A percentile compares a stretch with the other conserved stretches of the same genome.
Conservation (phyloP, 2,329 filamentous ascomycete genomes). For the Cladosporium sp. region DNA sequence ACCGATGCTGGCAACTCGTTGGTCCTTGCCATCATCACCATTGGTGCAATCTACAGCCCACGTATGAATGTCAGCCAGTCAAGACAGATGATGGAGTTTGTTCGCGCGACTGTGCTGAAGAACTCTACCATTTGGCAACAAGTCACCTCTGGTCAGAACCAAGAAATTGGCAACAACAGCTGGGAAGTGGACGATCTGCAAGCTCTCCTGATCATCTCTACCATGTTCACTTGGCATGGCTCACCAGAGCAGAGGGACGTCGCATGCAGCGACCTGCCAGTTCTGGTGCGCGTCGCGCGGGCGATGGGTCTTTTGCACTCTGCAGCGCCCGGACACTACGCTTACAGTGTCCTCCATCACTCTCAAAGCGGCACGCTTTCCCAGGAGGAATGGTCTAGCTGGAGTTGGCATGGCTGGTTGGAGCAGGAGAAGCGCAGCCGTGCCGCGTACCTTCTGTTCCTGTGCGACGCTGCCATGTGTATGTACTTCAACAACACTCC, state of each 20-base stretch:
- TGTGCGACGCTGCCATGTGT: slow-evolving; percentile 60
- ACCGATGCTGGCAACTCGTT: slow-evolving; percentile 62
- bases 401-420: slow-evolving; percentile 64
- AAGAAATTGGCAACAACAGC: slow-evolving; percentile 36
- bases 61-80: slow-evolving; percentile 56
- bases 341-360: slow-evolving; percentile 59
- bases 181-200: slow-evolving; percentile 60
- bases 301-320: slow-evolving; percentile 54
- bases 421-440: slow-evolving; percentile 66
- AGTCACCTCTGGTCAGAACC: slow-evolving; percentile 34
- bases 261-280: slow-evolving; percentile 55
- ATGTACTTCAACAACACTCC: slow-evolving; percentile 68
- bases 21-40: slow-evolving; percentile 64
- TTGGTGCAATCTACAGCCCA: slow-evolving; percentile 71
- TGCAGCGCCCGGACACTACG: slow-evolving; percentile 42
- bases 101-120: slow-evolving; percentile 55
- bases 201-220: slow-evolving; percentile 58
- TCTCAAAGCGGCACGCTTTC: slow-evolving; percentile 43
- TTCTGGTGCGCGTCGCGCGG: slow-evolving; percentile 54
- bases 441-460: slow-evolving; percentile 59
- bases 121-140: slow-evolving; percentile 50
- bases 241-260: slow-evolving; percentile 60
- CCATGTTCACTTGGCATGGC: slow-evolving; percentile 66
- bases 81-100: slow-evolving; percentile 62
- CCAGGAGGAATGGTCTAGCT: slow-evolving; percentile 48